Base-by-base conservation (phyloP, 1,284 basidiomycete genomes). In the Exsudoporus floridanus region DNA sequence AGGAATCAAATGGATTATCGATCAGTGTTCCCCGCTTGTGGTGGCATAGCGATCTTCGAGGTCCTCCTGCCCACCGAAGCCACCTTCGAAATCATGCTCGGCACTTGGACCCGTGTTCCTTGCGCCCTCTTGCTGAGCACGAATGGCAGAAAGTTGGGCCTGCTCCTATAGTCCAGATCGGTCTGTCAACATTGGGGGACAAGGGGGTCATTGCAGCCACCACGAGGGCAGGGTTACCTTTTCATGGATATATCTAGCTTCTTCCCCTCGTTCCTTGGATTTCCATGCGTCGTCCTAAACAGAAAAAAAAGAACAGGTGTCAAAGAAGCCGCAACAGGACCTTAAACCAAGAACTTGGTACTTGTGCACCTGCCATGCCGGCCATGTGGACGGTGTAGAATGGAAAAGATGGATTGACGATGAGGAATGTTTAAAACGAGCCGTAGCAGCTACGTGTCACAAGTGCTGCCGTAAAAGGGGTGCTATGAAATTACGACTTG, bases 11-110 rank as follows among this genome's bases (percentile, higher is more conserved):
- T 50, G 8, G 16, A 14, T 27, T 7, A 16, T 31, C 13, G 14
- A 28, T 69, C 54, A 78, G 57, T 80, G 76, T 57, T 77, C 77
- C 16, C 78, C 76, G 44, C 64, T 66, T 4, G 77, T 78, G 2
- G 76, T 80, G 4, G 76, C 76, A 51, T 78, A 77, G 31, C 76
- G 71, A 62, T 79, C 78, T 59, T 80, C 74, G 13, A 78, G 65
- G 34, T 78, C 76, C 59, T 78, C 77, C 59, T 76, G 76, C 2
- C 77, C 77, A 23, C 77, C 77, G 53, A 71, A 77, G 16, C 77
- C 78, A 37, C 73, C 76, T 64, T 79, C 78, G 43, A 76, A 74
- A 54, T 74, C 69, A 23, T 48, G 50, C n/a, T 56, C 50, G 7
- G 30, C 36, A 35, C 27, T 55, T 8, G 45, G 27, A 5, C 18